These are phyloP conservation scores for Gaultheria prostrata DNA, from an alignment of 148 eudicot species.

Conservation along the genomic window DNA sequence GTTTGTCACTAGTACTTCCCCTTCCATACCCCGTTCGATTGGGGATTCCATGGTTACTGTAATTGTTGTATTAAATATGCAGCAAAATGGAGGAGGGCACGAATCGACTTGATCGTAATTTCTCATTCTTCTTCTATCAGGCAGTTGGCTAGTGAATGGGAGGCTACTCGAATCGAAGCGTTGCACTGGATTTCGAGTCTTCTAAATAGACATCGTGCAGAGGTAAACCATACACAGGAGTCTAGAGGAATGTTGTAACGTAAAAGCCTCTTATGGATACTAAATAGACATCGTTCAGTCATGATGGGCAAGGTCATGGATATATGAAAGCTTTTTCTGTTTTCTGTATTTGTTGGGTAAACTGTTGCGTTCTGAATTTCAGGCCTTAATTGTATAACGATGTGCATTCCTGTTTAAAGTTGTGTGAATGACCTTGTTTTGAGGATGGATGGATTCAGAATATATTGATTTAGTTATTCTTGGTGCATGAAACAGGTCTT, in stretches of 20 bases:
- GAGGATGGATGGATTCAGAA: conserved; percentile 11
- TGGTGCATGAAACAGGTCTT: conserved; percentile 55
- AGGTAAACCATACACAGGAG: conserved; percentile 39
- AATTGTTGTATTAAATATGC: not conserved
- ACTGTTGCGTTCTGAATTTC: not conserved
- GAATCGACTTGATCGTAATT: not conserved
- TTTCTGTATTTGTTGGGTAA: not conserved
- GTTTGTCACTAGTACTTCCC: too few relatives aligned
- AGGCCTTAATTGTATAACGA: not conserved
- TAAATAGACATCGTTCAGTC: not conserved
- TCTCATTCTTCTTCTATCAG: conserved; percentile 36
- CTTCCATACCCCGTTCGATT: too few relatives aligned
- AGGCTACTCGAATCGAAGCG: conserved; percentile 95
- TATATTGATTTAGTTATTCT: conserved; percentile 23
- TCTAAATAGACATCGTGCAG: conserved; percentile 67
- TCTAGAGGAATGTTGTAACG: not conserved
- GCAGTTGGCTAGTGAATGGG: conserved; percentile 95
- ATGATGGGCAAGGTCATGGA: not conserved
- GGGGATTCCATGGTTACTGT: not conserved
- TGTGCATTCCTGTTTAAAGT: not conserved
- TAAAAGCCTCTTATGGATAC: not conserved
- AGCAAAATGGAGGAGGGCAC: not conserved
- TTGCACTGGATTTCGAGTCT: conserved; percentile 92
- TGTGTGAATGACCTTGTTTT: conserved; percentile 1
- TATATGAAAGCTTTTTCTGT: not conserved